These are phyloP conservation scores for Lizonia empirigonia DNA, from an alignment of 2,329 filamentous ascomycete species.

Conservation along the genomic window DNA sequence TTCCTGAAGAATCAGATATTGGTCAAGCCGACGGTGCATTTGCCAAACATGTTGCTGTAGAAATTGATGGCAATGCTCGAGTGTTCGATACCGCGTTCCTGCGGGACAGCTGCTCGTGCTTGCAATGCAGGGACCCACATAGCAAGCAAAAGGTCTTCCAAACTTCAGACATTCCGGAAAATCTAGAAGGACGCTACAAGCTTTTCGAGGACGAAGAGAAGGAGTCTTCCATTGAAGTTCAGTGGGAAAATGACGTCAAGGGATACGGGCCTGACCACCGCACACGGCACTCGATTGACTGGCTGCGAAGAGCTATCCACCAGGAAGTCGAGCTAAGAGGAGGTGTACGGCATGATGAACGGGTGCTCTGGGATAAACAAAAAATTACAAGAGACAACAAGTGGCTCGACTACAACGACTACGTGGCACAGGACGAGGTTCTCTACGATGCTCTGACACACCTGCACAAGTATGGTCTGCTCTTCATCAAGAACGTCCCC, in stretches of 20 bases:
- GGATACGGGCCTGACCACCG: conserved; percentile 51
- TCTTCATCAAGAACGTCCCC: conserved; percentile 79
- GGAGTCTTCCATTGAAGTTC: conserved; percentile 58
- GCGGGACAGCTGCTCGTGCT: conserved; percentile 65
- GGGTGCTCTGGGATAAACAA: conserved; percentile 55
- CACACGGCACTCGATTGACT: conserved; percentile 48
- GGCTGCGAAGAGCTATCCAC: conserved; percentile 39
- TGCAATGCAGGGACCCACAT: conserved; percentile 62
- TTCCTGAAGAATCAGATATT: conserved; percentile 14
- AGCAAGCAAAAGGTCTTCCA: conserved; percentile 69
- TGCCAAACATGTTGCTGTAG: conserved; percentile 38
- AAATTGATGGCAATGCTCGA: conserved; percentile 39
- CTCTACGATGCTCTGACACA: conserved; percentile 68
- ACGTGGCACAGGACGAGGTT: conserved; percentile 64
- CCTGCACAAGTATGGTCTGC: conserved; percentile 70
- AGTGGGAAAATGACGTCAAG: conserved; percentile 65
- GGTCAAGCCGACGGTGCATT: conserved; percentile 32
- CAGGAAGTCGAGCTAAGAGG: conserved; percentile 40
- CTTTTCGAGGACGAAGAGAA: conserved; percentile 45
- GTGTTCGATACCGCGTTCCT: conserved; percentile 50
- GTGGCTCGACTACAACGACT: conserved; percentile 72
- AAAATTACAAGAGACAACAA: conserved; percentile 57
- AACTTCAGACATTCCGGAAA: conserved; percentile 65
- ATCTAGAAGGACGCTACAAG: conserved; percentile 45
- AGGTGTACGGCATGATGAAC: conserved; percentile 43